phyloP scores from a whole-genome alignment of 495 filamentous ascomycete species.

The Aspergillus egyptiacus region DNA sequence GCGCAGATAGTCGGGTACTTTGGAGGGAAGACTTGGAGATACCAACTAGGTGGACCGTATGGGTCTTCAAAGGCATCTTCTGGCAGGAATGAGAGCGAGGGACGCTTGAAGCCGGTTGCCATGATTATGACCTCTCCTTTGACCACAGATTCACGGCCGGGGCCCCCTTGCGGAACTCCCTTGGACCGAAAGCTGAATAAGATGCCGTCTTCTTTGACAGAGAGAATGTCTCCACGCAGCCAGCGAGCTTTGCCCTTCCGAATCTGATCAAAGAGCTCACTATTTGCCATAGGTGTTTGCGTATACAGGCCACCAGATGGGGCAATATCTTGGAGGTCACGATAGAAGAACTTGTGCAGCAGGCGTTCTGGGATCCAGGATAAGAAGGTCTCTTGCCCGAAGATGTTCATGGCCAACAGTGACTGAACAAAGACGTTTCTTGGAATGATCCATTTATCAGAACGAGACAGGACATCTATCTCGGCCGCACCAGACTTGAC shows the following conservation, averaged over 20 bases:
- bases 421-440: slow-evolving; percentile 69
- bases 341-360: slow-evolving; percentile 75
- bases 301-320: slow-evolving; percentile 69
- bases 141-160: slow-evolving; percentile 56
- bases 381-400: slow-evolving; percentile 67
- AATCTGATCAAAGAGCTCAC: slow-evolving; percentile 69
- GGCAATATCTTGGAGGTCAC: slow-evolving; percentile 72
- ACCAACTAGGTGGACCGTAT: slow-evolving; percentile 80
- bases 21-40: slow-evolving; percentile 72
- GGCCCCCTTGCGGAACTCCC: slow-evolving; percentile 67
- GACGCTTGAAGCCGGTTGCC: slow-evolving; percentile 76
- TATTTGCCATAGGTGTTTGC: slow-evolving; percentile 79
- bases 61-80: slow-evolving; percentile 61
- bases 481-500: slow-evolving; percentile 57
- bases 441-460: slow-evolving; percentile 87
- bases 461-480: slow-evolving; percentile 67
- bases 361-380: slow-evolving; percentile 74
- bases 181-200: slow-evolving; percentile 62
- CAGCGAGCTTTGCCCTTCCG: slow-evolving; percentile 70
- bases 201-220: slow-evolving; percentile 58
- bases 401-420: slow-evolving; percentile 69
- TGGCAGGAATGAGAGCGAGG: slow-evolving; percentile 66
- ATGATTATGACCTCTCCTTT: slow-evolving; percentile 72
- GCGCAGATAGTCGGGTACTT: slow-evolving; percentile 57
- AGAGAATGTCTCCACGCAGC: slow-evolving; percentile 72